These are phyloP conservation scores for Coemansia sp. DNA, from an alignment of 192 early-diverging fungal species.

Conservation along the genomic window DNA sequence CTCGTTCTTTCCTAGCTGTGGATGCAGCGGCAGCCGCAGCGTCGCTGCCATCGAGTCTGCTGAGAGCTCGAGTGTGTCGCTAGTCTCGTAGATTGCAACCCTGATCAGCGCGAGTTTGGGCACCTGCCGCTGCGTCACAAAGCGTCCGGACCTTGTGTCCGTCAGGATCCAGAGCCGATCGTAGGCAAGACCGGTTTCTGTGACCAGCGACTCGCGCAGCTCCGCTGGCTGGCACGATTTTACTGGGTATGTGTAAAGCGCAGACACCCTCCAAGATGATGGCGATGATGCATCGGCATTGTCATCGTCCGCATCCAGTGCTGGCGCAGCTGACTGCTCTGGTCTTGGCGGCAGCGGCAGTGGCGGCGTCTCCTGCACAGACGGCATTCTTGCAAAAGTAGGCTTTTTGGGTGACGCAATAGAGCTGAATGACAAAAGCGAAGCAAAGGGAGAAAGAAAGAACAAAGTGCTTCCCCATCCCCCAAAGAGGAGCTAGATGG, in stretches of 20 bases:
- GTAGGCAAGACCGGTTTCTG: conserved; percentile 35
- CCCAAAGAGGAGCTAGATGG: no score
- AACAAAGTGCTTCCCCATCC: no score
- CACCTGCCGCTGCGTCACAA: conserved; percentile 43
- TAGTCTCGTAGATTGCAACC: conserved; percentile 12
- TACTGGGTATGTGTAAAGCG: conserved; percentile 45
- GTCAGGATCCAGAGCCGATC: conserved; percentile 51
- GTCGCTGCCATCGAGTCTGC: conserved; percentile 12
- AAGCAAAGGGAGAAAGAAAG: no score
- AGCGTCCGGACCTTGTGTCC: conserved; percentile 24
- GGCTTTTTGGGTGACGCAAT: no score
- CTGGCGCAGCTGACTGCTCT: background rate
- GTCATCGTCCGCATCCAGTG: background rate
- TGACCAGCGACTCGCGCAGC: conserved; percentile 12
- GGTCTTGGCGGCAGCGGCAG: no score
- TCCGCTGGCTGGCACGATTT: conserved; percentile 36
- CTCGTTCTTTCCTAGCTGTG: conserved; percentile 3
- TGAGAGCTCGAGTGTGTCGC: conserved; percentile 17
- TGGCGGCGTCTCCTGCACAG: no score
- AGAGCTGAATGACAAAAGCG: no score
- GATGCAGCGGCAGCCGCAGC: conserved; percentile 36
- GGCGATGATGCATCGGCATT: no score
- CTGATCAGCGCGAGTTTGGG: conserved; percentile 30
- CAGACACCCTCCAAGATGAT: conserved; percentile 21
- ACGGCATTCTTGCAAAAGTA: no score